phyloP scores from a whole-genome alignment of 1,139 yeast genomes.

The Protomyces inundatus region DNA sequence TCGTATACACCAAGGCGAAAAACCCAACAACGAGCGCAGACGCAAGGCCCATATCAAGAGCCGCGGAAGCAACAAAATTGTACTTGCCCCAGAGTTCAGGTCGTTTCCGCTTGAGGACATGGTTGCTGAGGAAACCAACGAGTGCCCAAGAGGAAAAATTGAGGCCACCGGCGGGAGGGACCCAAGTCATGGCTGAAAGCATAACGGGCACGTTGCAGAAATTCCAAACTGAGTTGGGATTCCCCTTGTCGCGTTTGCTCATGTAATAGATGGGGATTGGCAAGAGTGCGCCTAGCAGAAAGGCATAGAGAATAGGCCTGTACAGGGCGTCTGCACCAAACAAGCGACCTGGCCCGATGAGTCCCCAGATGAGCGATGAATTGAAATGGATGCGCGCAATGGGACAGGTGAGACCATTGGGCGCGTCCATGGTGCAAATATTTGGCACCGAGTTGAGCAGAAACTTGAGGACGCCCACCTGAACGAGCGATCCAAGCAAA shows the following conservation, averaged over 20 bases:
- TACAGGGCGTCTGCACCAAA: conserved; percentile 35
- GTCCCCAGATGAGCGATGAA: conserved; percentile 52
- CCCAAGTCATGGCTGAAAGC: conserved; percentile 48
- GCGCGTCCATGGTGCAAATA: conserved; percentile 41
- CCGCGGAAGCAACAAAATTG: conserved; percentile 56
- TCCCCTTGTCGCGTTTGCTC: not conserved
- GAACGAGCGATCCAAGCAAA: conserved; percentile 39
- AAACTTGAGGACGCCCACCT: conserved; percentile 54
- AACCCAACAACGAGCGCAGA: conserved; percentile 42
- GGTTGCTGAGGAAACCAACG: conserved; percentile 51
- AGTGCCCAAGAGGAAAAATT: conserved; percentile 48
- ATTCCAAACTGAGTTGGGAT: conserved; percentile 12
- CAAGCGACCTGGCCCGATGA: conserved; percentile 53
- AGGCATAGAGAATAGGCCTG: conserved; percentile 40
- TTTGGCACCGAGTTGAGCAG: conserved; percentile 44
- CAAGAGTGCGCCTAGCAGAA: conserved; percentile 51
- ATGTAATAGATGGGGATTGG: conserved; percentile 44
- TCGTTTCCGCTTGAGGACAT: conserved; percentile 48
- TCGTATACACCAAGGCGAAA: conserved; percentile 42
- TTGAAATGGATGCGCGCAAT: conserved; percentile 46
- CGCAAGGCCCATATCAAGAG: conserved; percentile 54
- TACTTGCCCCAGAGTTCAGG: conserved; percentile 59
- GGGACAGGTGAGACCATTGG: conserved; percentile 34
- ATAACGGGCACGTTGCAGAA: conserved; percentile 48
- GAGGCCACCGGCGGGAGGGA: conserved; percentile 54